phyloP scores from a whole-genome alignment of 805 yeast genomes.

The Metschnikowia lunata region DNA sequence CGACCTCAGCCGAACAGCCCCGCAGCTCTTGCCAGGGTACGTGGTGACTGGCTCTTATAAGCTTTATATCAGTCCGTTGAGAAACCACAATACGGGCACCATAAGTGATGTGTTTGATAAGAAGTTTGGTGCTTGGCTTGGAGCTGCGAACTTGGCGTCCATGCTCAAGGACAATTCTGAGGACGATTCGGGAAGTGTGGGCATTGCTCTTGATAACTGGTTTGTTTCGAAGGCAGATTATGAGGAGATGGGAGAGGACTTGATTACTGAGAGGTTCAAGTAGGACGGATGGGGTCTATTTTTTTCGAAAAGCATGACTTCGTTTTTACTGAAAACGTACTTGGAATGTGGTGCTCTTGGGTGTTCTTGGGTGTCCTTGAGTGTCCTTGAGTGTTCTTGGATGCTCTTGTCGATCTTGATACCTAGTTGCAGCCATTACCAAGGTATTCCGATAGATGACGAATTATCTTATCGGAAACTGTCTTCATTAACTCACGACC shows the following conservation, averaged over 20 bases:
- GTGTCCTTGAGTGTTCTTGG: no score
- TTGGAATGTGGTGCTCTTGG: no score
- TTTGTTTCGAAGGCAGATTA: constrained; percentile 63
- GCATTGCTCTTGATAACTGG: constrained; percentile 42
- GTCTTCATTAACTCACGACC: no score
- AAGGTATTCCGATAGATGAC: no score
- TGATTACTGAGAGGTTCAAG: constrained; percentile 42
- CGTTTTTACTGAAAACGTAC: no score
- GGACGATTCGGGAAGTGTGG: constrained; percentile 23
- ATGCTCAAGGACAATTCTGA: constrained; percentile 46
- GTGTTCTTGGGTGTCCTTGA: no score
- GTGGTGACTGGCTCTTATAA: constrained; percentile 26
- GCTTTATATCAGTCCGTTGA: constrained; percentile 20
- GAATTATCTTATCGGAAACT: no score
- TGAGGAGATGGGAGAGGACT: constrained; percentile 56
- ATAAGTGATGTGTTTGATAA: constrained; percentile 45
- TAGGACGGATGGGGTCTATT: constrained; percentile 13
- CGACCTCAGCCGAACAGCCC: constrained; percentile 47
- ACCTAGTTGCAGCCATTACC: no score
- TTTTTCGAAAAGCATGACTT: constrained; percentile 3
- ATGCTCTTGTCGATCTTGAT: no score
- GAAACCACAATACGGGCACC: constrained; percentile 25
- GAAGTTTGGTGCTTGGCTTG: constrained; percentile 61
- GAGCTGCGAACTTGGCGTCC: constrained; percentile 65
- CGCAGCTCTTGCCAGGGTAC: constrained; percentile 45